Evolutionary conservation across 1,139 yeast species (phyloP), one percentile per base, ranked within the genome.

Genomic region (Arxiozyma heterogenica): DNA sequence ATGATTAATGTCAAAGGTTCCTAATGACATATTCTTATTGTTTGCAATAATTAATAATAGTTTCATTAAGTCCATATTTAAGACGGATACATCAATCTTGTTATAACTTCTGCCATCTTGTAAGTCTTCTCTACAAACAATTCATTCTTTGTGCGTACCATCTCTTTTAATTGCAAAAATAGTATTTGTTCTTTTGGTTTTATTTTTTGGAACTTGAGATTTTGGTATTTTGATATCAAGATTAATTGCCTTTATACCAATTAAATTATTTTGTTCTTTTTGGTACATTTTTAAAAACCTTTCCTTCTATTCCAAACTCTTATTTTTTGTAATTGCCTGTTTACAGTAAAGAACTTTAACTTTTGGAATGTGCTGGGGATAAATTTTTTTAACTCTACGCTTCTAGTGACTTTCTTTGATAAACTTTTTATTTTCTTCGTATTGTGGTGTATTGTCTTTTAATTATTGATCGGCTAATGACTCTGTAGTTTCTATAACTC

Each of bases 1-100:
- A 44, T 51, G 51, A 15, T 51, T 47, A 22, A 53, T 53, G 34
- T 53, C 50, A 4, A 51, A 21, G 3, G 51, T 53, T 41, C 44
- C 11, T 12, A 53, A 15, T 3, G 20, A 6, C 51, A 53, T 25
- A 9, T 44, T 51, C 9, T 22, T 44, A 21, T 53, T 53, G 44
- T 53, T 54, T 4, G 56, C 52, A 18, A 51, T 9, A 27, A 46
- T 54, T 12, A 48, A 34, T 4, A 54, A 25, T 7, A 54, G 18
- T 34, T 54, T 51, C 15, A 54, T 20, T 4, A 54, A 41, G 3
- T 53, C 47, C 44, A 46, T 41, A 4, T 52, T 6, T 3, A 52
- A 30, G 15, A 44, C 41, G 4, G 43, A 34, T 4, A 48, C 48
- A 15, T 44, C 48, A 39, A 52, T 42, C 11, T 48, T 25, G 8